These are phyloP conservation scores for Colletotrichum cereale DNA, from an alignment of 2,329 filamentous ascomycete species.

Conservation along the genomic window DNA sequence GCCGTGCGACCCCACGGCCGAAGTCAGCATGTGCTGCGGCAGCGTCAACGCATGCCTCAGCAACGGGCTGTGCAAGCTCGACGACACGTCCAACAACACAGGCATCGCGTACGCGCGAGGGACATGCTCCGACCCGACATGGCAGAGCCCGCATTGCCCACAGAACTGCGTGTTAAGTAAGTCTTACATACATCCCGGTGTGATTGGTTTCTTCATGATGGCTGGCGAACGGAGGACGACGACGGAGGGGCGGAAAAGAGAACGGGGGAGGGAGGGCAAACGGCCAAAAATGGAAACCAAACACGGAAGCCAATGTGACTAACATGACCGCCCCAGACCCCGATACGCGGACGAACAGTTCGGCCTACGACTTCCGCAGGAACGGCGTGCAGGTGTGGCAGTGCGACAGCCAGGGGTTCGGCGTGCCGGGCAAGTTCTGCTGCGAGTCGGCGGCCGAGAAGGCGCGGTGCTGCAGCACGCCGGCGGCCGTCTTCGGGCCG, in stretches of 20 bases:
- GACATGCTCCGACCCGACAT: constrained; percentile 35
- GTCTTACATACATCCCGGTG: not conserved
- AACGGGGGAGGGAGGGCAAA: no score
- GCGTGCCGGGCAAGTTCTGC: constrained; percentile 35
- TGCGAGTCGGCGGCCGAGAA: constrained; percentile 37
- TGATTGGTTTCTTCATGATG: not conserved
- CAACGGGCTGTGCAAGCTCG: constrained; percentile 37
- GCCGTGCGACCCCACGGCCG: constrained; percentile 36
- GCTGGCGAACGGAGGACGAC: no score
- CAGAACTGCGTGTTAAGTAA: constrained; percentile 33
- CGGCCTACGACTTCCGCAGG: constrained; percentile 33
- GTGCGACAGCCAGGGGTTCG: constrained; percentile 29
- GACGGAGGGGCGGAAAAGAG: no score
- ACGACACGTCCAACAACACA: constrained; percentile 29
- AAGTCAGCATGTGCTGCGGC: constrained; percentile 40
- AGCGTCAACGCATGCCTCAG: constrained; percentile 33
- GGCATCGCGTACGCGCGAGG: constrained; percentile 36
- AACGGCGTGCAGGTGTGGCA: constrained; percentile 39
- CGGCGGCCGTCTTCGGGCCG: constrained; percentile 28
- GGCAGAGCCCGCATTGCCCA: constrained; percentile 36
- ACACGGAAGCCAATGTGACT: not conserved
- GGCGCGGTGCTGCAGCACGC: constrained; percentile 36
- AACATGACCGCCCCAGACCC: constrained; percentile 15
- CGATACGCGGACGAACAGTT: constrained; percentile 26
- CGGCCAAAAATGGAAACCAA: not conserved